A percentile compares a stretch with the other conserved stretches of the same genome.
Evolutionary conservation across 106 monocot species (phyloP).

Genomic region (Narthecium ossifragum): DNA sequence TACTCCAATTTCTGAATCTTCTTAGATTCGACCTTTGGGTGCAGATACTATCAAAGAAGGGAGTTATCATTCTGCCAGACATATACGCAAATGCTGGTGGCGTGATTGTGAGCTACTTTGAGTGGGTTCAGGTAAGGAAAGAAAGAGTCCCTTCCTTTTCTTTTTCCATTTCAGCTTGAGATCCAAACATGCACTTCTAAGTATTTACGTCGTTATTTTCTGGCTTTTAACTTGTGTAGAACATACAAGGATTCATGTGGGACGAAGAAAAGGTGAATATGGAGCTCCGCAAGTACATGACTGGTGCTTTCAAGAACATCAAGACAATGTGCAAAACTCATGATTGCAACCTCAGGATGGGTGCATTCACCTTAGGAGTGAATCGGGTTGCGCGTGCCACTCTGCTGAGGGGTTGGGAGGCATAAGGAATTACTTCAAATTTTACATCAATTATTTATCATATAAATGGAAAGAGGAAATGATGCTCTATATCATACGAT

Average conservation of each 20-base stretch:
- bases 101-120: slow-evolving; percentile 89
- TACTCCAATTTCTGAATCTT: too few species aligned
- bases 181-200: too few species aligned
- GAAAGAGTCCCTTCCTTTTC: neutral
- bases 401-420: slow-evolving; percentile 4
- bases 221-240: slow-evolving; percentile 28
- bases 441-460: too few species aligned
- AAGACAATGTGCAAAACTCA: slow-evolving; percentile 80
- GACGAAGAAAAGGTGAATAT: slow-evolving; percentile 82
- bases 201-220: neutral
- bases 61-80: slow-evolving; percentile 76
- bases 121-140: slow-evolving; percentile 83
- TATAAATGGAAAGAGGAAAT: too few species aligned
- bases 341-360: slow-evolving; percentile 85
- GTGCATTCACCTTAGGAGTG: slow-evolving; percentile 83
- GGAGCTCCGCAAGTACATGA: slow-evolving; percentile 83
- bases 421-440: too few species aligned
- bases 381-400: slow-evolving; percentile 61
- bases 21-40: neutral
- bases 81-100: slow-evolving; percentile 92
- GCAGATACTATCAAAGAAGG: slow-evolving; percentile 84
- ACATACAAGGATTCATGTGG: slow-evolving; percentile 99
- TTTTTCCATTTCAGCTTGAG: neutral
- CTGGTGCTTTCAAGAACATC: slow-evolving; percentile 48
- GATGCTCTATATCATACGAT: too few species aligned